phyloP scores from a whole-genome alignment of 768 basidiomycete species.

The Jaapia argillacea region DNA sequence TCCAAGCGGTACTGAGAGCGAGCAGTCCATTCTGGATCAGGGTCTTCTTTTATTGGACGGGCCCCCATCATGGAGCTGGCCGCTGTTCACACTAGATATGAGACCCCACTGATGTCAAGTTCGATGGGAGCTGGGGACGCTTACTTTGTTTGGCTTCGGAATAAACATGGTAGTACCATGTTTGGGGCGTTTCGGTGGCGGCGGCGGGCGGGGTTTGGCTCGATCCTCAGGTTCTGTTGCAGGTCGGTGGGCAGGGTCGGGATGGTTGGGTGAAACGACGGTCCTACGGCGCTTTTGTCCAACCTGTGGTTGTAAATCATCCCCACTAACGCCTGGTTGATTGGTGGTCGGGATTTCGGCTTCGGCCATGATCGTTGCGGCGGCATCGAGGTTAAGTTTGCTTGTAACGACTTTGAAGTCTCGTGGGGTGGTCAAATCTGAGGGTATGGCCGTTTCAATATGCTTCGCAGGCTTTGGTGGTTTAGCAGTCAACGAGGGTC shows the following conservation, averaged over 20 bases:
- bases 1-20: too few species aligned
- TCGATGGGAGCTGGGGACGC: too few species aligned
- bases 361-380: not conserved
- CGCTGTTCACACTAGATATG: too few species aligned
- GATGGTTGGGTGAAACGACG: slow-evolving; percentile 9
- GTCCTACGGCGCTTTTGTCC: slow-evolving; percentile 10
- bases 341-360: not conserved
- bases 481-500: slow-evolving; percentile 4
- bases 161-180: slow-evolving; percentile 45
- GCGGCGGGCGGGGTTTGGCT: slow-evolving; percentile 15
- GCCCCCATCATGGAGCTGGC: too few species aligned
- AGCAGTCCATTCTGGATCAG: too few species aligned
- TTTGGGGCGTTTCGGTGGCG: slow-evolving; percentile 28
- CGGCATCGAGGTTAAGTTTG: not conserved
- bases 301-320: not conserved
- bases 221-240: slow-evolving; percentile 10
- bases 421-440: slow-evolving; percentile 8
- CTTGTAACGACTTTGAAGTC: slow-evolving; percentile 8
- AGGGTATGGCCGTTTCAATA: slow-evolving; percentile 4
- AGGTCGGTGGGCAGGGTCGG: slow-evolving; percentile 5
- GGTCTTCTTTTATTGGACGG: too few species aligned
- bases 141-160: slow-evolving; percentile 38
- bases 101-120: too few species aligned
- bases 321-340: not conserved
- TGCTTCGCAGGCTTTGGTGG: not conserved